These are phyloP conservation scores for Cyphellophora attinorum DNA, from an alignment of 2,329 filamentous ascomycete species.

Conservation along the genomic window DNA sequence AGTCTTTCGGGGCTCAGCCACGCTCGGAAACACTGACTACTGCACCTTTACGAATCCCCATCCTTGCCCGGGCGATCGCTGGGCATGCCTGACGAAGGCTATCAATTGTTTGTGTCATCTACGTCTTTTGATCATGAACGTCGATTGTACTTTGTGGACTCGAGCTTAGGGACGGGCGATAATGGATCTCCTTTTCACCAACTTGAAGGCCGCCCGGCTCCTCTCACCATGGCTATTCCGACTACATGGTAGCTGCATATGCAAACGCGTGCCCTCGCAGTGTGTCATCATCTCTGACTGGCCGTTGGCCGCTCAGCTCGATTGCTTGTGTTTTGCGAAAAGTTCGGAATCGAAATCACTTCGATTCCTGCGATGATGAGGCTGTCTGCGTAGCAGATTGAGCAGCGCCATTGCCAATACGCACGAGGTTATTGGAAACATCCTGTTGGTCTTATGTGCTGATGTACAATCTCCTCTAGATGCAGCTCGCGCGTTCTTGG, in stretches of 20 bases:
- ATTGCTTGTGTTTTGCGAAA: no score
- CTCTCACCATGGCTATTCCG: no score
- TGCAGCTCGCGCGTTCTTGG: neutral
- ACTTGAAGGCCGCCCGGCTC: no score
- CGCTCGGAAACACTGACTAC: neutral
- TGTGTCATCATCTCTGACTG: conserved; percentile 8
- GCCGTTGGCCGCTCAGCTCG: conserved; percentile 4
- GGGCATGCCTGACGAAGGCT: neutral
- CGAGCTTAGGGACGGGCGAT: neutral
- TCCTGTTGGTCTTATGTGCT: neutral
- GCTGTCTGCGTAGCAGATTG: neutral
- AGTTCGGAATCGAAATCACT: conserved; percentile 12
- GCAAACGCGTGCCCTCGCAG: conserved; percentile 6
- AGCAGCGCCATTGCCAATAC: neutral
- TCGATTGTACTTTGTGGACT: neutral
- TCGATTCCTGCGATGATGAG: neutral
- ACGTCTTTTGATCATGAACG: neutral
- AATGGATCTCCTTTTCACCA: neutral
- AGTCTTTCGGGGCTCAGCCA: no score
- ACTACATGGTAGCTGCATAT: conserved; percentile 15
- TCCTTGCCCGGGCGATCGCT: neutral
- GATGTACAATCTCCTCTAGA: no score
- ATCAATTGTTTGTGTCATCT: neutral
- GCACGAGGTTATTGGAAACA: neutral
- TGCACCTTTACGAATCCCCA: neutral